These are phyloP conservation scores for Nemania sp. DNA, from an alignment of 2,329 filamentous ascomycete genomes.

Conservation along the genomic window DNA sequence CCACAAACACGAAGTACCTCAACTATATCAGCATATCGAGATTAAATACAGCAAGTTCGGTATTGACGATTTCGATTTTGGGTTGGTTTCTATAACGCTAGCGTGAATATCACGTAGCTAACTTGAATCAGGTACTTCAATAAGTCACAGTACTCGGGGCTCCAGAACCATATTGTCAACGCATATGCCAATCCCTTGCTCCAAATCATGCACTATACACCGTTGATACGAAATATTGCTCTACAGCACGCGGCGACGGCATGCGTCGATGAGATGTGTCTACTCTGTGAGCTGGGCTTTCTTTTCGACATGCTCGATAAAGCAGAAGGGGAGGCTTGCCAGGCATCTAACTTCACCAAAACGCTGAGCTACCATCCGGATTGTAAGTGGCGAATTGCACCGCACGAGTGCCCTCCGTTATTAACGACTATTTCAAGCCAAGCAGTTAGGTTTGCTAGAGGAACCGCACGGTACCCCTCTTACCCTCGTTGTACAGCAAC, in stretches of 20 bases:
- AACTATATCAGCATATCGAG: slow-evolving; percentile 91
- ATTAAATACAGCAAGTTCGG: slow-evolving; percentile 99
- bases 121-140: slow-evolving; percentile 77
- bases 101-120: not conserved
- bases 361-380: slow-evolving; percentile 83
- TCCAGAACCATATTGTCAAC: slow-evolving; percentile 96
- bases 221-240: slow-evolving; percentile 83
- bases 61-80: slow-evolving; percentile 99
- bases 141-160: slow-evolving; percentile 84
- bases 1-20: slow-evolving; percentile 78
- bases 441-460: slow-evolving; percentile 79
- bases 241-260: slow-evolving; percentile 86
- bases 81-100: slow-evolving; percentile 53
- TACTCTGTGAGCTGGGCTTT: slow-evolving; percentile 93
- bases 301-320: slow-evolving; percentile 98
- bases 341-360: slow-evolving; percentile 93
- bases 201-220: slow-evolving; percentile 90
- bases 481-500: slow-evolving; percentile 80
- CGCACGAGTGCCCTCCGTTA: not conserved
- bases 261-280: slow-evolving; percentile 80
- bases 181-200: slow-evolving; percentile 93
- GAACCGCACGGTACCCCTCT: slow-evolving; percentile 71
- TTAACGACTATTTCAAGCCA: slow-evolving; percentile 52
- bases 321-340: slow-evolving; percentile 89
- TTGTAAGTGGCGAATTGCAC: slow-evolving; percentile 49